Evolutionary conservation across 2,329 filamentous ascomycete species (phyloP).

Genomic region (Cladosporium sp.): DNA sequence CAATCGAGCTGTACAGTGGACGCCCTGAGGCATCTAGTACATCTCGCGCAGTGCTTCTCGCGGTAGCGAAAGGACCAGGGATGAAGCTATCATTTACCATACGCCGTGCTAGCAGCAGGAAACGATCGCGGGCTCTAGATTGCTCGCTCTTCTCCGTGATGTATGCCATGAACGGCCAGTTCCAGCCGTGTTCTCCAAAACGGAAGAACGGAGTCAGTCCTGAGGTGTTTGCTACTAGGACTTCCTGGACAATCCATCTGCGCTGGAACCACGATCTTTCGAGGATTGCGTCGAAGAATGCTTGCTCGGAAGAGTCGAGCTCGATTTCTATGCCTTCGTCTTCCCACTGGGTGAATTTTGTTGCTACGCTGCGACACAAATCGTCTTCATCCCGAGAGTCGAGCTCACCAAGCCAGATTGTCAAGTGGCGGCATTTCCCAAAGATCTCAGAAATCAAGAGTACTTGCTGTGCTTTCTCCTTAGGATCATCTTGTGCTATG

Average conservation of each 20-base stretch:
- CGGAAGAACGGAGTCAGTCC: background rate
- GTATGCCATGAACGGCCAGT: constrained; percentile 3
- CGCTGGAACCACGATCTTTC: background rate
- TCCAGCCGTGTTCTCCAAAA: background rate
- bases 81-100: background rate
- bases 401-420: constrained; percentile 2
- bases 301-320: background rate
- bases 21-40: background rate
- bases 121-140: background rate
- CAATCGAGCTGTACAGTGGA: background rate
- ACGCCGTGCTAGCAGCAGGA: background rate
- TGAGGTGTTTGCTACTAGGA: background rate
- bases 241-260: constrained; percentile 3
- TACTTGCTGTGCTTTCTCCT: background rate
- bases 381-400: background rate
- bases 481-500: background rate
- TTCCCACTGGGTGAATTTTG: background rate
- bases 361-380: background rate
- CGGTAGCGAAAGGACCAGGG: background rate
- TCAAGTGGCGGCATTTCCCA: background rate
- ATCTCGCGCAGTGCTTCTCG: background rate
- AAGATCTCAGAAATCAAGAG: background rate
- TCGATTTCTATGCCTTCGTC: background rate
- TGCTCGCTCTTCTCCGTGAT: background rate
- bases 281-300: background rate